Percentiles rank a stretch among this genome's conserved stretches.
Conservation (phyloP, 2,329 filamentous ascomycete genomes). For the Grosmannia serpens region DNA sequence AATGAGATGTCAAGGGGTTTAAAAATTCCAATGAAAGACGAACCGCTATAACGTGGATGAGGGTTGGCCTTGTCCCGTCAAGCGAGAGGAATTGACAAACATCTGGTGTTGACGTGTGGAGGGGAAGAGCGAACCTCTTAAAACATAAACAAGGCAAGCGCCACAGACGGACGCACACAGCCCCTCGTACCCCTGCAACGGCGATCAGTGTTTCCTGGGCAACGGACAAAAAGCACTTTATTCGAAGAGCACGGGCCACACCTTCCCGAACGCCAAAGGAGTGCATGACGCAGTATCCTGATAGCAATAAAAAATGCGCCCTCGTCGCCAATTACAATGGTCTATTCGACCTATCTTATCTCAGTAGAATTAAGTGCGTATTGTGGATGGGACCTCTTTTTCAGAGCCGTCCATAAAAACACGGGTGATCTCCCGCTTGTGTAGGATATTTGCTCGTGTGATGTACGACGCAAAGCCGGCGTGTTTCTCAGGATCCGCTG, state of each 20-base stretch:
- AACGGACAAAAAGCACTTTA: conserved; percentile 7
- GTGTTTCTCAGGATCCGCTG: no score
- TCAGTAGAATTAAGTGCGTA: neutral
- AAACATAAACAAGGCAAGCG: conserved; percentile 15
- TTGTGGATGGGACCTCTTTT: neutral
- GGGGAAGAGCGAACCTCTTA: conserved; percentile 11
- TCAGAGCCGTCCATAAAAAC: neutral
- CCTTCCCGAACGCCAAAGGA: neutral
- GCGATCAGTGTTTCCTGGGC: conserved; percentile 6
- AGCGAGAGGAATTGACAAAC: neutral
- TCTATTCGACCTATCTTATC: neutral
- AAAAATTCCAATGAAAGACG: neutral
- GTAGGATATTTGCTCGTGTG: neutral
- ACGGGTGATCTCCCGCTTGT: neutral
- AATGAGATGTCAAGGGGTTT: neutral
- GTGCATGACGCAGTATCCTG: neutral
- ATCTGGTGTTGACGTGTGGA: conserved; percentile 1
- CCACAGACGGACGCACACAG: conserved; percentile 4
- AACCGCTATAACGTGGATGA: neutral
- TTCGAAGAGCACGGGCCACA: conserved; percentile 4
- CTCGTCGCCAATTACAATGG: neutral
- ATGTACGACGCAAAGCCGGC: no score
- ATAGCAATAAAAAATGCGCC: neutral
- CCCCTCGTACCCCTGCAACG: conserved; percentile 1
- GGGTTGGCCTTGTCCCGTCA: conserved; percentile 1